A percentile compares a stretch with the other conserved stretches of the same genome.
phyloP scores from a whole-genome alignment of 1,284 basidiomycete species.

The Xerocomus amazonicus region DNA sequence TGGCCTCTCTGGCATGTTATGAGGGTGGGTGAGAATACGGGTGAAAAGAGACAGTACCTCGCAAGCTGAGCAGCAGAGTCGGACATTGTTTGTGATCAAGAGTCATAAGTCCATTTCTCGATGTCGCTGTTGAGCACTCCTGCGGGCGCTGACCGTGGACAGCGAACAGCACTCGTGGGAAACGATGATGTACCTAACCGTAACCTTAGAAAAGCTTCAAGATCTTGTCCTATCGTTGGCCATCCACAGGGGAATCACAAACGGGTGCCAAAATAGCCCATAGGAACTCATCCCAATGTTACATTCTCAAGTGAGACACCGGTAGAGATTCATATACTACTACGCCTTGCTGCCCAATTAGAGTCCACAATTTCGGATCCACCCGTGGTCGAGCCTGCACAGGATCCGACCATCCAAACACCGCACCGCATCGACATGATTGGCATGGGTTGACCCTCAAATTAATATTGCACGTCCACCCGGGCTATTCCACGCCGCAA shows the following conservation, averaged over 20 bases:
- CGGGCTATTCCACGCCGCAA: too few species aligned
- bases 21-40: slow-evolving; percentile 2
- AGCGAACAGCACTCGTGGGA: slow-evolving; percentile 19
- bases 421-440: too few species aligned
- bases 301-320: slow-evolving; percentile 13
- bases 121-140: slow-evolving; percentile 10
- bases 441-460: too few species aligned
- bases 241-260: too few species aligned
- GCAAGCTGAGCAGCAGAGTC: slow-evolving; percentile 29
- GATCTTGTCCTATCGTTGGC: background rate
- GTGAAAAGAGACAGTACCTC: slow-evolving; percentile 15
- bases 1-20: slow-evolving; percentile 56
- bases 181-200: slow-evolving; percentile 4
- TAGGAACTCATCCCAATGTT: background rate
- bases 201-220: background rate
- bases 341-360: too few species aligned
- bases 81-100: slow-evolving; percentile 21
- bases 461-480: too few species aligned
- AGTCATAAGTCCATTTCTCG: slow-evolving; percentile 25
- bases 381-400: too few species aligned
- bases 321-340: too few species aligned
- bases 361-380: background rate
- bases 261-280: background rate
- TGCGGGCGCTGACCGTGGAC: slow-evolving; percentile 10
- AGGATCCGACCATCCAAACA: too few species aligned